A percentile compares a stretch with the other conserved stretches of the same genome.
These are phyloP conservation scores for Tetracladium marchalianum DNA, from an alignment of 495 filamentous ascomycete species.

Conservation along the genomic window DNA sequence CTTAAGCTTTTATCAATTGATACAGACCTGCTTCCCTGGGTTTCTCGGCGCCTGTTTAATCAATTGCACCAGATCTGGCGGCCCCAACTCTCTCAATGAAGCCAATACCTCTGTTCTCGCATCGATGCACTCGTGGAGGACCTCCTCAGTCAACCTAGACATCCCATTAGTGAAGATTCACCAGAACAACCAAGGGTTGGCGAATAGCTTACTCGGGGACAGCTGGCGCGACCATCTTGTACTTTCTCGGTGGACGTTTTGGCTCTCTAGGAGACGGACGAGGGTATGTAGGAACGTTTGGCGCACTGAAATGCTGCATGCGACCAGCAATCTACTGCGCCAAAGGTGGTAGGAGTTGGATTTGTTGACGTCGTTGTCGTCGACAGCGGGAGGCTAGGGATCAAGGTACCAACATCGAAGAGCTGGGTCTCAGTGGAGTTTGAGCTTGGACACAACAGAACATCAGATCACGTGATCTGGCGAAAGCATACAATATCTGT, in stretches of 20 bases:
- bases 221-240: conserved; percentile 71
- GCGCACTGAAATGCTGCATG: too few species aligned
- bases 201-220: conserved; percentile 67
- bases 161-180: neutral
- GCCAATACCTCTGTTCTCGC: conserved; percentile 79
- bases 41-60: conserved; percentile 72
- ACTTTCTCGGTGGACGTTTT: neutral
- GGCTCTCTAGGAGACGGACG: too few species aligned
- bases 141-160: conserved; percentile 78
- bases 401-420: too few species aligned
- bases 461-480: too few species aligned
- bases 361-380: too few species aligned
- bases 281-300: too few species aligned
- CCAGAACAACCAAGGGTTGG: conserved; percentile 3
- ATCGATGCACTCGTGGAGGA: conserved; percentile 79
- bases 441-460: too few species aligned
- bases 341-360: too few species aligned
- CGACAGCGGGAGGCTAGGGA: too few species aligned
- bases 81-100: conserved; percentile 81
- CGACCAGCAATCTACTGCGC: too few species aligned
- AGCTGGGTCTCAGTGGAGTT: too few species aligned
- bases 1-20: neutral
- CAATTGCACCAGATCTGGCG: conserved; percentile 90
- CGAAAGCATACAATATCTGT: too few species aligned
- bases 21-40: conserved; percentile 50